These are phyloP conservation scores for Nigrograna mackinnonii DNA, from an alignment of 2,329 filamentous ascomycete species.

Conservation along the genomic window DNA sequence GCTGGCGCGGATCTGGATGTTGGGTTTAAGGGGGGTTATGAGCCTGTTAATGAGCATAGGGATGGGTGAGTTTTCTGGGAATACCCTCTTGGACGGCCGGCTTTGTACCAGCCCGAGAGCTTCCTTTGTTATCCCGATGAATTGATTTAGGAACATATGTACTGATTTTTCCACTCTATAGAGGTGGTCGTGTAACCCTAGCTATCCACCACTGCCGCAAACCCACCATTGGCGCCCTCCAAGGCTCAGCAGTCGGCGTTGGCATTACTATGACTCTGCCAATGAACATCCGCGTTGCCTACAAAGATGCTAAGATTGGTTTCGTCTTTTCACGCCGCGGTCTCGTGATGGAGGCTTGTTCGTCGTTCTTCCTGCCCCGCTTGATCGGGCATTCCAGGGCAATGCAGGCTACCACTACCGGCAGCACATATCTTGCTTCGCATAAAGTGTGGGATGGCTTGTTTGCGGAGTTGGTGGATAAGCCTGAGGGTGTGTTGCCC, in stretches of 20 bases:
- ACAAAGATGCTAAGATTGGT: slow-evolving; percentile 66
- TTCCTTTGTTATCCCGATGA: too few relatives aligned
- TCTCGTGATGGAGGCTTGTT: slow-evolving; percentile 72
- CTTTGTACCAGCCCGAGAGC: too few relatives aligned
- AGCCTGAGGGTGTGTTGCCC: slow-evolving; percentile 62
- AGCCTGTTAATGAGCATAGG: slow-evolving; percentile 53
- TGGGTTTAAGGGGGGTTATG: slow-evolving; percentile 51
- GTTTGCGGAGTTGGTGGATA: slow-evolving; percentile 67
- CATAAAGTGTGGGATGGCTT: slow-evolving; percentile 60
- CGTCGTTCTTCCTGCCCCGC: slow-evolving; percentile 72
- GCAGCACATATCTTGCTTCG: slow-evolving; percentile 57
- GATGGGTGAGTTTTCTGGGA: slow-evolving; percentile 49
- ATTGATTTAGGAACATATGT: too few relatives aligned
- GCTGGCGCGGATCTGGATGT: slow-evolving; percentile 61
- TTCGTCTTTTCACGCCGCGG: slow-evolving; percentile 75
- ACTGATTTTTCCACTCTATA: too few relatives aligned
- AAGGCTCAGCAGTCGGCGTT: slow-evolving; percentile 61
- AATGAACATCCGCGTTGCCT: slow-evolving; percentile 58
- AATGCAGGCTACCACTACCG: slow-evolving; percentile 69
- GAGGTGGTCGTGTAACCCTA: slow-evolving; percentile 51
- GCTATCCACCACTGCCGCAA: slow-evolving; percentile 63
- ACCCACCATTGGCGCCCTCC: slow-evolving; percentile 58
- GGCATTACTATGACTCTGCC: slow-evolving; percentile 64
- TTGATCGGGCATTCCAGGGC: slow-evolving; percentile 68
- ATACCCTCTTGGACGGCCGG: neutral